Percentiles rank a stretch among this genome's conserved stretches.
These are phyloP conservation scores for Raphanus sativus DNA, from an alignment of 345 rosid species.

Conservation along the genomic window DNA sequence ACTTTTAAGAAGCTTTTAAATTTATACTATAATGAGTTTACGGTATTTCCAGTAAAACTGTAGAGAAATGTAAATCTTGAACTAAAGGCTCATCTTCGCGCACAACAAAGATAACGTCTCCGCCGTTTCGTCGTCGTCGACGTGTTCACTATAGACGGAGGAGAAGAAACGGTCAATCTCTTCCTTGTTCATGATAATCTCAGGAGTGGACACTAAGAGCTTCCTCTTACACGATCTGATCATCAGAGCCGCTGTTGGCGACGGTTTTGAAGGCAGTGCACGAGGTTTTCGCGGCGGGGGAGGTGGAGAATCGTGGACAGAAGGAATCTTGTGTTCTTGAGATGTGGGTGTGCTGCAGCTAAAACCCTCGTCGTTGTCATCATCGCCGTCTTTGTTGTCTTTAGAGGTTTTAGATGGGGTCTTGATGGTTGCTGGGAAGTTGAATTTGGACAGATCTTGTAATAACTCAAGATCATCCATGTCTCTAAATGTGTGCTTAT, in stretches of 20 bases:
- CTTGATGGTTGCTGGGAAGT: conserved; percentile 23
- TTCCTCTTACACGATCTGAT: conserved; percentile 42
- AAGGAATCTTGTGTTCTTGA: conserved; percentile 39
- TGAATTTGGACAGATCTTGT: conserved; percentile 32
- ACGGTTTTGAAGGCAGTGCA: conserved; percentile 26
- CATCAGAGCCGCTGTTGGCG: conserved; percentile 32
- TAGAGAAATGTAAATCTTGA: conserved; percentile 24
- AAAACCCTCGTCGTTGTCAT: not conserved
- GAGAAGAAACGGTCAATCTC: conserved; percentile 38
- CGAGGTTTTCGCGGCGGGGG: conserved; percentile 38
- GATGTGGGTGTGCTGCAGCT: conserved; percentile 38
- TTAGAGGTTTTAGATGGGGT: conserved; percentile 25
- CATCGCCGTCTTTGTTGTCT: not conserved
- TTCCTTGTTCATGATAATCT: conserved; percentile 36
- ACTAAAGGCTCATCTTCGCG: conserved; percentile 17
- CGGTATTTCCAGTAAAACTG: conserved; percentile 34
- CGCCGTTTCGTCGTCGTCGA: conserved; percentile 26
- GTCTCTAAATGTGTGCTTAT: conserved; percentile 4
- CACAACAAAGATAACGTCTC: conserved; percentile 25
- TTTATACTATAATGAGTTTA: not conserved
- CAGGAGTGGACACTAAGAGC: conserved; percentile 36
- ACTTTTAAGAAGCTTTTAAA: not conserved
- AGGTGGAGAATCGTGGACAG: conserved; percentile 33
- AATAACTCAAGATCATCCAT: conserved; percentile 40
- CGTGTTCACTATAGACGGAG: conserved; percentile 27